A percentile compares a stretch with the other conserved stretches of the same genome.
Evolutionary conservation across 2,329 filamentous ascomycete genomes (phyloP).

Genomic region (Aureobasidium sp.): DNA sequence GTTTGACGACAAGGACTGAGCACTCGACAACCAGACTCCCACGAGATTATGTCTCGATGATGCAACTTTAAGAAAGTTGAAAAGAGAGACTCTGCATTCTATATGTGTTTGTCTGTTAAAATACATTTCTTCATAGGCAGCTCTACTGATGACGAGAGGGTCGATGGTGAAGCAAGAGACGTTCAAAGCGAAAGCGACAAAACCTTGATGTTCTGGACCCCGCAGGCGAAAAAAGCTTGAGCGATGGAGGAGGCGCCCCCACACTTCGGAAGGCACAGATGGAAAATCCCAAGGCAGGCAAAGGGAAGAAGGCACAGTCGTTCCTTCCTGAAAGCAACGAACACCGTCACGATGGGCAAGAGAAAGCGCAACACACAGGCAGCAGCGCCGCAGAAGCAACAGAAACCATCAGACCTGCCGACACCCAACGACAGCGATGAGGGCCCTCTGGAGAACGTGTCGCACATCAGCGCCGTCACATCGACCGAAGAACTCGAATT

Average conservation of each 20-base stretch:
- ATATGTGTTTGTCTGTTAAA: too few relatives aligned
- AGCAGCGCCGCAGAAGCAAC: not conserved
- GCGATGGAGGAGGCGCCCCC: not conserved
- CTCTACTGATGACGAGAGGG: too few relatives aligned
- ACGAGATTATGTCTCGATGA: too few relatives aligned
- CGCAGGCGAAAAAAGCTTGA: not conserved
- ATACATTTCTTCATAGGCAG: too few relatives aligned
- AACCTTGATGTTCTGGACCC: not conserved
- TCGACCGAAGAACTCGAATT: slow-evolving; percentile 60
- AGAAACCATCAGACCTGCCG: not conserved
- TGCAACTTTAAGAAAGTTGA: too few relatives aligned
- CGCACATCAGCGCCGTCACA: slow-evolving; percentile 38
- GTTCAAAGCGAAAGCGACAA: not conserved
- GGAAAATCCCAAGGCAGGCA: too few relatives aligned
- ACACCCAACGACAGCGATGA: slow-evolving; percentile 9
- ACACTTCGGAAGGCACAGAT: not conserved
- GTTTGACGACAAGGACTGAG: too few relatives aligned
- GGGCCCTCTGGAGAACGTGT: not conserved
- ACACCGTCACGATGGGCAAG: slow-evolving; percentile 2
- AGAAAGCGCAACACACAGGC: slow-evolving; percentile 11
- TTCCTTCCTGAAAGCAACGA: not conserved
- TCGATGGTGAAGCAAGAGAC: not conserved
- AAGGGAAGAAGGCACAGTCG: not conserved
- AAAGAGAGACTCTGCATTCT: too few relatives aligned
- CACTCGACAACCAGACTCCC: too few relatives aligned